Base-by-base conservation (phyloP, 1,284 basidiomycete genomes). In the Moesziomyces globuligerus region DNA sequence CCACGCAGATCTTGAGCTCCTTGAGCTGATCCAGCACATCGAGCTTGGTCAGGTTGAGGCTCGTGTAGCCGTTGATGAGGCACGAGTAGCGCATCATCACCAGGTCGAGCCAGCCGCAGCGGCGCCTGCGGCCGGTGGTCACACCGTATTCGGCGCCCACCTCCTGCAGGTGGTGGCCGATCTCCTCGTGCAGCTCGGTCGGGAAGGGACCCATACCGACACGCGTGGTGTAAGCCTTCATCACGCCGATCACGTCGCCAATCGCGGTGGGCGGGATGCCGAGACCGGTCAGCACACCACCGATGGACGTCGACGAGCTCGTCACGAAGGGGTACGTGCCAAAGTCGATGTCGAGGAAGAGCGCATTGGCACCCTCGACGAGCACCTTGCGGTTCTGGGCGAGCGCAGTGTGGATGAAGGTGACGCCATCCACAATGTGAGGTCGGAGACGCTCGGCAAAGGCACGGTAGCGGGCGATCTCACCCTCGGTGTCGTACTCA, bases 241-340 rank as follows among this genome's bases (percentile, higher is more conserved):
- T 87, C 60, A 98, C 95, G 65, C 95, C 96, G 72, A 96, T 90
- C 21, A 90, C 87, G 45, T 88, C 88, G 38, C 92, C 93, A 72
- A 98, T 90, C 67, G 87, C 84, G 83, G 89, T 90, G 4, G 95
- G 93, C 7, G 95, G 94, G 60, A 98, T 90, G 54, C 94, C 95
- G 39, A 98, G 89, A 49, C 95, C 95, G 24, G 94, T 98, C 84
- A 92, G 93, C 25, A 98, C 94, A 28, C 93, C 95, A 43, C 95
- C 95, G 65, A 98, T 91, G 43, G 90, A 87, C 5, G 95, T 98
- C 20, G 91, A 90, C 4, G 93, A 94, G 18, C 92, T 94, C 1
- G 95, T 98, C 72, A 98, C 95, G 84, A 88, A 98, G 1, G 95
- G 95, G 83, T 98, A 98, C 4, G 95, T 98, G 41, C 95, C 95